A percentile compares a stretch with the other conserved stretches of the same genome.
These are phyloP conservation scores for Neonectria magnoliae DNA, from an alignment of 2,329 filamentous ascomycete genomes.

Conservation along the genomic window DNA sequence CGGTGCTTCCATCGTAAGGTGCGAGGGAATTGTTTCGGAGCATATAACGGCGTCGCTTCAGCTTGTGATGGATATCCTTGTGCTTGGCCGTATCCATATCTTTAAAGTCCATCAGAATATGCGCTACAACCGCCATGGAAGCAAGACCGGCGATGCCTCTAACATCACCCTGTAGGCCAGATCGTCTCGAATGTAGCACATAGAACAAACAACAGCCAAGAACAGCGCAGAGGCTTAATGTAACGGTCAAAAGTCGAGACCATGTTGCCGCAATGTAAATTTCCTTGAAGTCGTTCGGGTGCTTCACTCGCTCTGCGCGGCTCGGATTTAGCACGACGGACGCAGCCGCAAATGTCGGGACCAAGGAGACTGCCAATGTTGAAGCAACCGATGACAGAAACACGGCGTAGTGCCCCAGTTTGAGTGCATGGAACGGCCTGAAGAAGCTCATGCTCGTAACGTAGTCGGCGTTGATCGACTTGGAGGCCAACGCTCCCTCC, in stretches of 20 bases:
- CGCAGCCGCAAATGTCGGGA: constrained; percentile 74
- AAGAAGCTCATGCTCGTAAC: constrained; percentile 74
- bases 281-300: constrained; percentile 59
- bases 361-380: constrained; percentile 72
- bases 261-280: constrained; percentile 67
- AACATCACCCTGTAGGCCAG: constrained; percentile 74
- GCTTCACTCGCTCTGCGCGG: constrained; percentile 53
- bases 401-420: constrained; percentile 74
- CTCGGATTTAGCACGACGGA: constrained; percentile 67
- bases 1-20: constrained; percentile 65
- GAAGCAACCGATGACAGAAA: constrained; percentile 72
- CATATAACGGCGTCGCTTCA: constrained; percentile 74
- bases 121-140: constrained; percentile 77
- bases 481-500: constrained; percentile 68
- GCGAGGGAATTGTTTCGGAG: constrained; percentile 77
- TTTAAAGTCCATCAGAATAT: constrained; percentile 79
- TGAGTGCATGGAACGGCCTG: constrained; percentile 70
- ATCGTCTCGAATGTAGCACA: constrained; percentile 69
- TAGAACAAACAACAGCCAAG: constrained; percentile 68
- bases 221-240: constrained; percentile 66
- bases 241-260: constrained; percentile 69
- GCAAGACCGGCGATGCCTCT: constrained; percentile 79
- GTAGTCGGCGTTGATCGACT: constrained; percentile 79
- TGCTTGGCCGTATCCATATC: constrained; percentile 75
- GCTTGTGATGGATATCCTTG: constrained; percentile 72